phyloP scores from a whole-genome alignment of 2,329 filamentous ascomycete genomes.

The Pyrenophora graminea region DNA sequence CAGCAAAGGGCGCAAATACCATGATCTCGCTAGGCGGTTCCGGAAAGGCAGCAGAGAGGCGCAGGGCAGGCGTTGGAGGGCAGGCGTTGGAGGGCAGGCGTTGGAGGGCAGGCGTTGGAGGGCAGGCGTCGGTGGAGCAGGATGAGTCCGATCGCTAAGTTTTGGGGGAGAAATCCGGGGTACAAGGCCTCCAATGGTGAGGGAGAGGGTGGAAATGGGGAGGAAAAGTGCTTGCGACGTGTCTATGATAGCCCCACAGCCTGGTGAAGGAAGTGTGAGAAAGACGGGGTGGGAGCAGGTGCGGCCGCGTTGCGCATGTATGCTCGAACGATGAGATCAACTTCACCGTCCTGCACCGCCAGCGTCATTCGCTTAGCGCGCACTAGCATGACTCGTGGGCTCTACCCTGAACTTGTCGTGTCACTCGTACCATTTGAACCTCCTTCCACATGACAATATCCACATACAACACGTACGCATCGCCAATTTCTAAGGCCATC shows the following conservation, averaged over 20 bases:
- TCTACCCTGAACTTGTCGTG: constrained; percentile 2
- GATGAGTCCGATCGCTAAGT: constrained; percentile 6
- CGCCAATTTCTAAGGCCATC: background rate
- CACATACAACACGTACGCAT: background rate
- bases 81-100: constrained; percentile 9
- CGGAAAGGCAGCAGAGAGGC: constrained; percentile 7
- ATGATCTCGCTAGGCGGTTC: background rate
- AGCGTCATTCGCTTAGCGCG: constrained; percentile 16
- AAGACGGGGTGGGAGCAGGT: background rate
- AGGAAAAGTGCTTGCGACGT: constrained; percentile 2
- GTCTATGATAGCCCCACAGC: background rate
- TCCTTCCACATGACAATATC: background rate
- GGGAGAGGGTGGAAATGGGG: background rate
- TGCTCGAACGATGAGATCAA: constrained; percentile 21
- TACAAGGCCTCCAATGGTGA: constrained; percentile 1
- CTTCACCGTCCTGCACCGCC: constrained; percentile 11
- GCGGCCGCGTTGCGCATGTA: constrained; percentile 11
- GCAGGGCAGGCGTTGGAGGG: constrained; percentile 9
- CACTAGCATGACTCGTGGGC: constrained; percentile 17
- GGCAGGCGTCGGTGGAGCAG: constrained; percentile 7
- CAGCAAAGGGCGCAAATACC: constrained; percentile 12
- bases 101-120: constrained; percentile 11
- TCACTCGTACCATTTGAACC: background rate
- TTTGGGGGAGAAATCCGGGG: constrained; percentile 9
- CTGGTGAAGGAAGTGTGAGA: background rate